Conservation (phyloP, 1,284 basidiomycete genomes). For the Stygiomarasmius scandens region DNA sequence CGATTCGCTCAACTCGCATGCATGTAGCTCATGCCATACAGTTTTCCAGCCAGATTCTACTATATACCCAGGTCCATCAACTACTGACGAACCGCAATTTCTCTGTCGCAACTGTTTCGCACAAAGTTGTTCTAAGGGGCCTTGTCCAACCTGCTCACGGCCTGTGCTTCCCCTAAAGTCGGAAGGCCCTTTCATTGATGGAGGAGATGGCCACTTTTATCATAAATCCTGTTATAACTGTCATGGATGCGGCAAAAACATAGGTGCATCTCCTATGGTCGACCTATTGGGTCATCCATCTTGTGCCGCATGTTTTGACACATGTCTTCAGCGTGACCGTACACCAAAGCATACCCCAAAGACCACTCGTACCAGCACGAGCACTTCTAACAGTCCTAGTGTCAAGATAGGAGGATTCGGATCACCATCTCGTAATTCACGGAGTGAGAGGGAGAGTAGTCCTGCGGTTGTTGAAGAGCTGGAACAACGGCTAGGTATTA, state of each 20-base stretch:
- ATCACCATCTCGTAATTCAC: constrained; percentile 30
- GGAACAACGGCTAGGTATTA: constrained; percentile 53
- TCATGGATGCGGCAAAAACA: constrained; percentile 67
- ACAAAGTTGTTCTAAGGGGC: constrained; percentile 70
- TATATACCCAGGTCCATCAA: constrained; percentile 74
- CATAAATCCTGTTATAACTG: constrained; percentile 80
- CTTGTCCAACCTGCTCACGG: constrained; percentile 64
- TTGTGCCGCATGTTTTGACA: constrained; percentile 77
- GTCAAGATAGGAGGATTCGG: constrained; percentile 45
- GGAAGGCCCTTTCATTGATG: constrained; percentile 77
- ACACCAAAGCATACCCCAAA: constrained; percentile 42
- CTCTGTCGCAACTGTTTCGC: constrained; percentile 74
- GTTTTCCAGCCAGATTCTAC: constrained; percentile 78
- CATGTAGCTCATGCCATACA: constrained; percentile 64
- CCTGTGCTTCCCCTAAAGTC: constrained; percentile 73
- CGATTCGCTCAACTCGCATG: constrained; percentile 65
- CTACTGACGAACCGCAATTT: constrained; percentile 50
- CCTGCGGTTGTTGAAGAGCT: constrained; percentile 60
- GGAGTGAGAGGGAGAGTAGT: constrained; percentile 46
- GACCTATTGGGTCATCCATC: constrained; percentile 79
- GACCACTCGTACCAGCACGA: constrained; percentile 22
- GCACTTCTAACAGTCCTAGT: constrained; percentile 10
- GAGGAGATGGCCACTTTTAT: constrained; percentile 63
- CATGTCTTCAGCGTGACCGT: constrained; percentile 59
- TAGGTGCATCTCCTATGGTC: constrained; percentile 74